Percentiles rank a stretch among this genome's conserved stretches.
phyloP scores from a whole-genome alignment of 2,329 filamentous ascomycete genomes.

The Bipolaris bicolor region DNA sequence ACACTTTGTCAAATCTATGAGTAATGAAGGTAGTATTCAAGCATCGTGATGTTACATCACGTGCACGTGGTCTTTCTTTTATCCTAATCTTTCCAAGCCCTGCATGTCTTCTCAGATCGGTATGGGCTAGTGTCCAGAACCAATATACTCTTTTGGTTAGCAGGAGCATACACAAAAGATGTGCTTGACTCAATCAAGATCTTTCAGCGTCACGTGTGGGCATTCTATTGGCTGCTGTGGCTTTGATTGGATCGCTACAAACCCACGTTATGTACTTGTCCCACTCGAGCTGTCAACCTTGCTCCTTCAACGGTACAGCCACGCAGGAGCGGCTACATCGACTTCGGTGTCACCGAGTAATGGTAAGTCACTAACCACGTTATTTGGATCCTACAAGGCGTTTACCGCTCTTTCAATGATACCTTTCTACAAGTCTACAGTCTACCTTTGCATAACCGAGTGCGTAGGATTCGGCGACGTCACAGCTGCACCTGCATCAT shows the following conservation, averaged over 20 bases:
- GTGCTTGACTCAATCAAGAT: neutral
- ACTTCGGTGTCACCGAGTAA: neutral
- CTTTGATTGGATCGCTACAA: neutral
- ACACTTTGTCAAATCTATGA: too few relatives aligned
- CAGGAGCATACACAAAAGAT: neutral
- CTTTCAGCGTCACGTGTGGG: neutral
- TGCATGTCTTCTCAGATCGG: neutral
- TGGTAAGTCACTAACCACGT: neutral
- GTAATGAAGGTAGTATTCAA: too few relatives aligned
- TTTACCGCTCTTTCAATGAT: conserved; percentile 10
- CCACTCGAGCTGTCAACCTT: neutral
- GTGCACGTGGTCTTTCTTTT: too few relatives aligned
- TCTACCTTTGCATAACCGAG: neutral
- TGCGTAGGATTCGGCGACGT: neutral
- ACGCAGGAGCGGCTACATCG: neutral
- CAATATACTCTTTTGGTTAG: neutral
- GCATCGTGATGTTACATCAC: too few relatives aligned
- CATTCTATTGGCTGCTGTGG: neutral
- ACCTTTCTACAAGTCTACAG: neutral
- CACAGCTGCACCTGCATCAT: neutral
- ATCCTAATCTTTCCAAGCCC: neutral
- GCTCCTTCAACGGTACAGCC: neutral
- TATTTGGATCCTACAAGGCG: neutral
- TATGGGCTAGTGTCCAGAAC: neutral
- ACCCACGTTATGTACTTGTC: neutral